Evolutionary conservation across 2,329 filamentous ascomycete genomes (phyloP), one percentile per base, ranked within the genome.

Genomic region (Rhinocladiella similis): DNA sequence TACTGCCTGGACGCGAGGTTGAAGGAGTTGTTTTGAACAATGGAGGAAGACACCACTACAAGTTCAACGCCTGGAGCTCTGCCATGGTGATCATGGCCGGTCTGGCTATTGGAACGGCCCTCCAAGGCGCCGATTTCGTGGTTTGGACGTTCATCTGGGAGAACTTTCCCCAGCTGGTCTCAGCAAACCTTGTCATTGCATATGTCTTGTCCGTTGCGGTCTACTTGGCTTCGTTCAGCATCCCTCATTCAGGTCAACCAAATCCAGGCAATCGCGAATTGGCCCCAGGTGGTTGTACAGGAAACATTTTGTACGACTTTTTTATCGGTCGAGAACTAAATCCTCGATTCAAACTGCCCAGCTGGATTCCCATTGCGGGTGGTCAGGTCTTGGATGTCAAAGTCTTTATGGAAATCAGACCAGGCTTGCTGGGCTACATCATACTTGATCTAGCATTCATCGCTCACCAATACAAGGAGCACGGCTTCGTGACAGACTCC

Each of bases 281-380:
- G 6, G 92, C 92, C 0, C 83, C 84, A 1, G 91, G 92, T 42
- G 92, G 91, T 14, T 83, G 89, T 68, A 86, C 85, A 1, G 92
- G 91, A 56, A 97, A 96, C 72, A 76, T 91, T 61, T 74, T 97
- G 36, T 97, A 97, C 72, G 93, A 97, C 74, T 97, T 91, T 85
- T 97, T 91, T 75, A 97, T 97, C 63, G 93, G 93, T 18, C 89
- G 93, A 25, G 93, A 97, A 73, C 85, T 97, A 59, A 97, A 97
- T 75, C 93, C 93, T 2, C 90, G 92, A 47, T 73, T 95, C 57
- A 84, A 63, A 18, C 61, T 77, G 22, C 74, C 81, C 0, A 27
- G 18, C 4, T 62, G 54, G 51, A 76, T 96, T 20, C 91, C 91
- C 1, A 72, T 95, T 47, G 80, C 96, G 62, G 90, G 91, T 56